Evolutionary conservation across 805 yeast genomes (phyloP).

Genomic region (Clavispora phyllophila): DNA sequence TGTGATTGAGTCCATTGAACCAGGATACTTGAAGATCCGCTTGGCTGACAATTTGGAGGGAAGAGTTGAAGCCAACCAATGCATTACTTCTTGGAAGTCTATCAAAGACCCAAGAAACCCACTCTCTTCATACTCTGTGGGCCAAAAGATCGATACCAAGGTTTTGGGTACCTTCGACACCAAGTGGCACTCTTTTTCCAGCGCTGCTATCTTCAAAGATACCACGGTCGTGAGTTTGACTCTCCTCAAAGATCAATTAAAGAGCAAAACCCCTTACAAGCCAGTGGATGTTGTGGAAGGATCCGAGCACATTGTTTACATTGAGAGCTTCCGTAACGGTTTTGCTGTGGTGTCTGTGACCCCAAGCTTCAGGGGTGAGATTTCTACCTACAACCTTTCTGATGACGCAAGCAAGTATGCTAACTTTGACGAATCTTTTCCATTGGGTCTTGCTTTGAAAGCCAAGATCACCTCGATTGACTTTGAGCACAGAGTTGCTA

Average conservation of each 20-base stretch:
- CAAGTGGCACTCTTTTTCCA: conserved; percentile 58
- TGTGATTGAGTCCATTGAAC: conserved; percentile 55
- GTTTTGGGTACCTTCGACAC: conserved; percentile 76
- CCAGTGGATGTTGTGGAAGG: conserved; percentile 39
- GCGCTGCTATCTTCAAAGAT: conserved; percentile 45
- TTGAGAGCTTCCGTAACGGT: conserved; percentile 60
- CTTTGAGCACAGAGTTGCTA: conserved; percentile 44
- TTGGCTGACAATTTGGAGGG: conserved; percentile 78
- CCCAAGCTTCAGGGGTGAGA: conserved; percentile 62
- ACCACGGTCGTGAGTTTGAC: conserved; percentile 62
- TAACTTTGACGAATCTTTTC: conserved; percentile 52
- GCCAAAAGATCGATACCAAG: conserved; percentile 53
- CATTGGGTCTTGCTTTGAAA: conserved; percentile 66
- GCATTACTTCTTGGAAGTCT: conserved; percentile 47
- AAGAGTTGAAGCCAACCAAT: conserved; percentile 69
- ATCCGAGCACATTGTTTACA: conserved; percentile 50
- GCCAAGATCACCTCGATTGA: conserved; percentile 54
- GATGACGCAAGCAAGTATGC: conserved; percentile 46
- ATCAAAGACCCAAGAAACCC: conserved; percentile 59
- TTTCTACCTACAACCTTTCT: conserved; percentile 60
- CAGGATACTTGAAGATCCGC: conserved; percentile 67
- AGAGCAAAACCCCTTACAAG: conserved; percentile 11
- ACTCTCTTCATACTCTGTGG: conserved; percentile 52
- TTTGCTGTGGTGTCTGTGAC: conserved; percentile 64
- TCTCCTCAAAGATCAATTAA: conserved; percentile 41